Base-by-base conservation (phyloP, 2,329 filamentous ascomycete genomes). In the Hysterium pulicare region DNA sequence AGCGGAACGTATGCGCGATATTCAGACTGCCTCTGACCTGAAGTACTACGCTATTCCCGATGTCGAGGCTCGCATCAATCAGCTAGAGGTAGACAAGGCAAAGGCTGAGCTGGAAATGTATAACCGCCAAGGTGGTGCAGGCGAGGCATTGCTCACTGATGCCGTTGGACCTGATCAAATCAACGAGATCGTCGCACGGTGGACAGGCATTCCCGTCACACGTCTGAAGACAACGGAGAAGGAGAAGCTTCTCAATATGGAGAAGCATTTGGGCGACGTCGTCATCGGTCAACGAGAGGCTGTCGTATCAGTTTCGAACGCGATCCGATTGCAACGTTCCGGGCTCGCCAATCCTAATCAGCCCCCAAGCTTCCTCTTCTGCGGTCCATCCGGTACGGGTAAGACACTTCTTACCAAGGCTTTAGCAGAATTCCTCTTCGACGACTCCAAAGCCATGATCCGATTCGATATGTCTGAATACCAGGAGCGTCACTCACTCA, bases 401-500 rank as follows among this genome's bases (percentile, higher is more conserved):
- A 98, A 98, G 74, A 98, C 93, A 15, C 76, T 98, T 16, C 82
- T 98, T 44, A 97, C 91, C 51, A 98, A 98, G 71, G 93, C 91
- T 13, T 78, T 98, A 46, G 93, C 93, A 37, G 93, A 98, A 68
- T 98, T 98, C 74, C 76, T 98, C 21, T 98, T 98, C 72, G 93
- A 98, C 64, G 93, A 98, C 56, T 73, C 91, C 20, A 96, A 96
- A 74, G 77, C 91, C 24, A 97, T 98, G 93, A 95, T 98, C 58
- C 86, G 93, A 30, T 95, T 98, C 72, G 93, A 98, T 66, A 98
- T 98, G 93, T 97, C 91, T 4, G 93, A 98, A 70, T 98, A 98
- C 69, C 94, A 98, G 69, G 93, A 98, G 70, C 85, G 91, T 4
- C 93, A 98, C 67, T 86, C 91, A 1, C 80, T 98, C 11, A 95